Conservation (phyloP, 169 alveolate species). For the Plasmodium gonderi region DNA sequence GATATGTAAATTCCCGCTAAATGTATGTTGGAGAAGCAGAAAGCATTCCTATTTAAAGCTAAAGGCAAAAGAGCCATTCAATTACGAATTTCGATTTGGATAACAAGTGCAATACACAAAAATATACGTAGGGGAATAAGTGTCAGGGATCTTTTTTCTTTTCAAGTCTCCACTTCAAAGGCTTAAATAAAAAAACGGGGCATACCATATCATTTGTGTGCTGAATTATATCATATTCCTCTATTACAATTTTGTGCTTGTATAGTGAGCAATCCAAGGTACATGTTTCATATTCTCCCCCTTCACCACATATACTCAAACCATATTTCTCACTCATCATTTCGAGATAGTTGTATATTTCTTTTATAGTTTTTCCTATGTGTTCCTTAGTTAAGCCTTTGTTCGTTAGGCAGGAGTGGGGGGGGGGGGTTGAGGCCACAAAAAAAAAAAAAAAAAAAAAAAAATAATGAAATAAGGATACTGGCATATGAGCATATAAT, state of each 20-base stretch:
- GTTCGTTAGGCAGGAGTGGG: conserved; percentile 74
- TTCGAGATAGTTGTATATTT: conserved; percentile 78
- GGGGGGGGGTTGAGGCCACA: not conserved
- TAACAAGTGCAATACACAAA: not conserved
- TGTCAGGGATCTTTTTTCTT: not conserved
- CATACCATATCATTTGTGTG: conserved; percentile 54
- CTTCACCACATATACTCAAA: conserved; percentile 99
- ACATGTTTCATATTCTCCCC: conserved; percentile 99
- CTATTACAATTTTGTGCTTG: conserved; percentile 77
- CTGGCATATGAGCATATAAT: not conserved
- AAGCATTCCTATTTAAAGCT: too few species aligned
- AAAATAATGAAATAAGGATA: not conserved
- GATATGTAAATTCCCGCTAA: too few species aligned
- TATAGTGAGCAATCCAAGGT: conserved; percentile 93
- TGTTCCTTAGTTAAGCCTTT: conserved; percentile 92
- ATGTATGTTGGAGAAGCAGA: too few species aligned
- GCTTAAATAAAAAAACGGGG: conserved; percentile 70
- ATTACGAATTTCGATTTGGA: not conserved
- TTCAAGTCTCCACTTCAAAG: conserved; percentile 62
- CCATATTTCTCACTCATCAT: conserved; percentile 89
- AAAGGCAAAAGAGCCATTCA: too few species aligned
- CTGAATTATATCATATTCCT: conserved; percentile 70
- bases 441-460: not conserved
- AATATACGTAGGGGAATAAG: not conserved
- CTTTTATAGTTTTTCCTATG: conserved; percentile 91